These are phyloP conservation scores for Fusarium clavum DNA, from an alignment of 2,329 filamentous ascomycete genomes.

Conservation along the genomic window DNA sequence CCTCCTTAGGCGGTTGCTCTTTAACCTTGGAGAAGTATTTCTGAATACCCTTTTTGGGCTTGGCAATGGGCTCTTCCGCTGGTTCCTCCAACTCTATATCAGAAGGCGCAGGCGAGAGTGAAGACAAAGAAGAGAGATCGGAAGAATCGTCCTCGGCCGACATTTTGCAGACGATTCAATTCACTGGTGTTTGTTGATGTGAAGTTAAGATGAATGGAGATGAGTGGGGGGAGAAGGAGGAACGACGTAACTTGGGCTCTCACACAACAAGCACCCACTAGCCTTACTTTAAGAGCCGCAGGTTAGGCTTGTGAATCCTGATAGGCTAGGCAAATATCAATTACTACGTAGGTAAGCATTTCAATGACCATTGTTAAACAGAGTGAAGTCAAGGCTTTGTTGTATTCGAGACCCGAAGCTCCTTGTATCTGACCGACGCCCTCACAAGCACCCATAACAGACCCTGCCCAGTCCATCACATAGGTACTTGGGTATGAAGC, in stretches of 20 bases:
- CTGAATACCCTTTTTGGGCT: constrained; percentile 68
- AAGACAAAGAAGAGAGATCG: constrained; percentile 70
- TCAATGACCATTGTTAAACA: constrained; percentile 29
- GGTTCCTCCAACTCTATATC: constrained; percentile 64
- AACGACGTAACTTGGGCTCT: constrained; percentile 48
- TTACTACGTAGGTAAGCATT: constrained; percentile 29
- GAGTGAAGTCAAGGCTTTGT: constrained; percentile 23
- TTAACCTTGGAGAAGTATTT: constrained; percentile 74
- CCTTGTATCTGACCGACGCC: background rate
- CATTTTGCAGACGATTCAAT: constrained; percentile 57
- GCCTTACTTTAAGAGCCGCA: constrained; percentile 47
- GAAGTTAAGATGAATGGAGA: constrained; percentile 45
- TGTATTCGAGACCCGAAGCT: background rate
- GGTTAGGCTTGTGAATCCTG: constrained; percentile 47
- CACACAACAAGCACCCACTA: constrained; percentile 50
- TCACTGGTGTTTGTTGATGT: constrained; percentile 43
- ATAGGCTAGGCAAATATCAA: constrained; percentile 48
- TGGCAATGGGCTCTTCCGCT: constrained; percentile 52
- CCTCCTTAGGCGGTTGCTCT: constrained; percentile 64
- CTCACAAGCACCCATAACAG: constrained; percentile 1
- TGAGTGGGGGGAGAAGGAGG: constrained; percentile 50
- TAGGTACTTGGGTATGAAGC: constrained; percentile 8
- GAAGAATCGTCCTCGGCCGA: constrained; percentile 71
- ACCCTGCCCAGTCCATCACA: constrained; percentile 1
- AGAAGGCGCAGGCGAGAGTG: constrained; percentile 58